Percentiles rank a stretch among this genome's conserved stretches.
phyloP scores from a whole-genome alignment of 345 rosid species.

The Mallotus nudiflorus region DNA sequence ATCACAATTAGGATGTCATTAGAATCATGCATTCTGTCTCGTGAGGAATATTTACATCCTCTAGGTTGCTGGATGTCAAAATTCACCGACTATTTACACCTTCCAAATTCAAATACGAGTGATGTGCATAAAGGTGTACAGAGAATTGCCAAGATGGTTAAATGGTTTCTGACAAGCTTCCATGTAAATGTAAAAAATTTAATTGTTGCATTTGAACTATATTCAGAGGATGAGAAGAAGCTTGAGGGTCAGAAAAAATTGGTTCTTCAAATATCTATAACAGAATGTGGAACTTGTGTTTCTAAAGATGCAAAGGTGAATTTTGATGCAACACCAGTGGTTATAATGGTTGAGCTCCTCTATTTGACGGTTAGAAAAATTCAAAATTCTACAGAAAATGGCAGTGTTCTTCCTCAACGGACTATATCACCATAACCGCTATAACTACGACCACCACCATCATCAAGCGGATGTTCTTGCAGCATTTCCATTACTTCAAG shows the following conservation, averaged over 20 bases:
- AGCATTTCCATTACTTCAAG: slow-evolving; percentile 77
- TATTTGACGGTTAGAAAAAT: too few species aligned
- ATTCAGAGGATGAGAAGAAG: slow-evolving; percentile 34
- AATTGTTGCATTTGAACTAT: slow-evolving; percentile 80
- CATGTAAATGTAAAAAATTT: slow-evolving; percentile 64
- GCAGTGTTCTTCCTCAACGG: too few species aligned
- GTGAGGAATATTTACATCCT: too few species aligned
- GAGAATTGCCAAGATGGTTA: slow-evolving; percentile 92
- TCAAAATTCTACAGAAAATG: too few species aligned
- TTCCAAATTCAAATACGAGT: slow-evolving; percentile 39
- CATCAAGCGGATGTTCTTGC: slow-evolving; percentile 57
- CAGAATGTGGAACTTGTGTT: slow-evolving; percentile 70
- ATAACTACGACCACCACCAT: slow-evolving; percentile 28
- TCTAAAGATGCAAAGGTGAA: slow-evolving; percentile 50
- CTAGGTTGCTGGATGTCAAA: too few species aligned
- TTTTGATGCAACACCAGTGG: slow-evolving; percentile 32
- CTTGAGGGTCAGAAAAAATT: slow-evolving; percentile 39
- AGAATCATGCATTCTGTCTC: too few species aligned
- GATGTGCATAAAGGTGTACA: slow-evolving; percentile 97
- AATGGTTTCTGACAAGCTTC: slow-evolving; percentile 85
- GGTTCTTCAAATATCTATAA: slow-evolving; percentile 68
- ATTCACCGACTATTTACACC: too few species aligned
- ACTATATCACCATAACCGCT: slow-evolving; percentile 28
- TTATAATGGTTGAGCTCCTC: too few species aligned
- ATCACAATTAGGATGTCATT: too few species aligned